phyloP scores from a whole-genome alignment of 352 stramenopile species.

The Globisporangium irregulare region DNA sequence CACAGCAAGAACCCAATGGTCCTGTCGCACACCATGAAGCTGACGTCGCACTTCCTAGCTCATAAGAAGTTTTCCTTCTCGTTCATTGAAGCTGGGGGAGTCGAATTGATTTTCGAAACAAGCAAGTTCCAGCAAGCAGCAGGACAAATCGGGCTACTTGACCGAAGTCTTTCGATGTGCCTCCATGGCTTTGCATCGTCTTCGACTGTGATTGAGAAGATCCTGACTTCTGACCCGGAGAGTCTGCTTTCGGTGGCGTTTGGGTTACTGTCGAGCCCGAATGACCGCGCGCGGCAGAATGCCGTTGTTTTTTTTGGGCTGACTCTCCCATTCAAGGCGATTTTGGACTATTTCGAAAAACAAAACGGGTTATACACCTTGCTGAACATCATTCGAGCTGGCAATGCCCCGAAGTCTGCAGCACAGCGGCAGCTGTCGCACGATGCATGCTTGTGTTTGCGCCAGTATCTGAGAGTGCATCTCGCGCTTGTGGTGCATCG shows the following conservation, averaged over 20 bases:
- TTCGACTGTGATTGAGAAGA: constrained; percentile 72
- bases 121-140: constrained; percentile 53
- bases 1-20: constrained; percentile 82
- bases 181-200: constrained; percentile 82
- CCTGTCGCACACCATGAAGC: constrained; percentile 76
- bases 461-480: constrained; percentile 83
- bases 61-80: constrained; percentile 85
- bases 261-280: constrained; percentile 62
- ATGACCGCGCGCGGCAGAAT: constrained; percentile 79
- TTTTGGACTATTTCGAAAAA: constrained; percentile 84
- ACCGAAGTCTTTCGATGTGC: constrained; percentile 84
- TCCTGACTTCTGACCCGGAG: constrained; percentile 52
- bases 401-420: constrained; percentile 70
- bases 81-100: constrained; percentile 69
- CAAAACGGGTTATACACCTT: constrained; percentile 82
- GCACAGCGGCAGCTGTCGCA: constrained; percentile 79
- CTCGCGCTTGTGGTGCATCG: constrained; percentile 71
- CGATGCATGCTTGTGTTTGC: constrained; percentile 79
- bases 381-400: constrained; percentile 81
- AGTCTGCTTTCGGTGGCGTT: constrained; percentile 64
- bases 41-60: constrained; percentile 82
- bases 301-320: constrained; percentile 83
- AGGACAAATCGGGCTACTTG: constrained; percentile 56
- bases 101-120: constrained; percentile 67
- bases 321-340: constrained; percentile 73